These are phyloP conservation scores for Euryodendron excelsum DNA, from an alignment of 148 eudicot genomes.

Conservation along the genomic window DNA sequence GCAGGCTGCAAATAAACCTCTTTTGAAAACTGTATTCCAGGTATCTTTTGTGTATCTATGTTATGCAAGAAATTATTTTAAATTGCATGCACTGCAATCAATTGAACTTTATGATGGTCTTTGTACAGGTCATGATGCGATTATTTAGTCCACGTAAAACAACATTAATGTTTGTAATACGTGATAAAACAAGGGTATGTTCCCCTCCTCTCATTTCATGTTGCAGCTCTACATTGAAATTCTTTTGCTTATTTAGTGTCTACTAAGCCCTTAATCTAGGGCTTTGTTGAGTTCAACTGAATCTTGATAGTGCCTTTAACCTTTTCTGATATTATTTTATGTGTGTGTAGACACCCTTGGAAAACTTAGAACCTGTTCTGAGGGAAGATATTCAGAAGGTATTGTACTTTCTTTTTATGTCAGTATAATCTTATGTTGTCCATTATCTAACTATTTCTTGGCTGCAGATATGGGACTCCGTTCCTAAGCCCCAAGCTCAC, in stretches of 20 bases:
- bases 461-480: conserved; percentile 89
- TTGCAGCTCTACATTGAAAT: neutral
- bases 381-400: conserved; percentile 97
- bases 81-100: conserved; percentile 14
- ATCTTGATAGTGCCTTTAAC: neutral
- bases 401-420: conserved; percentile 17
- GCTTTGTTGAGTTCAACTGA: neutral
- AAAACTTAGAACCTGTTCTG: conserved; percentile 78
- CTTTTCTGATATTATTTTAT: neutral
- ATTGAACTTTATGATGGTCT: conserved; percentile 16
- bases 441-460: conserved; percentile 7
- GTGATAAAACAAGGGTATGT: conserved; percentile 93
- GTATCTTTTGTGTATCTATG: conserved; percentile 26
- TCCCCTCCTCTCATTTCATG: conserved; percentile 5
- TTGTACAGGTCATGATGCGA: conserved; percentile 89
- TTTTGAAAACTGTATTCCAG: conserved; percentile 96
- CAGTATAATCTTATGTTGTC: conserved; percentile 2
- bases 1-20: conserved; percentile 98
- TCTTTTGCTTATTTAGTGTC: neutral
- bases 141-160: conserved; percentile 97
- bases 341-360: conserved; percentile 72
- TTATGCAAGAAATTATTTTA: neutral
- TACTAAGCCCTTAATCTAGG: neutral
- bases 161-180: conserved; percentile 93
- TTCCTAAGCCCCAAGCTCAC: conserved; percentile 94